Evolutionary conservation across 2,329 filamentous ascomycete genomes (phyloP), one percentile per base, ranked within the genome.

Genomic region (Aphanocladium album): DNA sequence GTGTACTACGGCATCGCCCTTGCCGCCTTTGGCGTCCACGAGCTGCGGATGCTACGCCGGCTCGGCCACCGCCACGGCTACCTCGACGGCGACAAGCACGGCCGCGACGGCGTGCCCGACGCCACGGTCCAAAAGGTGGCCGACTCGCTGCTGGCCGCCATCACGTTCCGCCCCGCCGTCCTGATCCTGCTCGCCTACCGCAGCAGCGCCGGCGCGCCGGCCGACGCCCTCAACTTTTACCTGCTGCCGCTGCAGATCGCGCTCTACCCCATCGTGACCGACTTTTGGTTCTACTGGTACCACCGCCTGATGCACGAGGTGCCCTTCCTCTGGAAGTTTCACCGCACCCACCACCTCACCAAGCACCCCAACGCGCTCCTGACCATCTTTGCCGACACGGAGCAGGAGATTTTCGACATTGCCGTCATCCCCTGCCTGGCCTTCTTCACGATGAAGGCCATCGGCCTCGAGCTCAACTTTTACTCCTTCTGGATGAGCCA

Each of bases 401-500:
- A 75, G 57, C 77, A 79, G 59, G 76, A 78, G 51, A 64, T 77
- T 8, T 73, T 77, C 58, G 76, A 79, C 57, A 75, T 78, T 35
- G 71, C 69, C 12, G 73, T 71, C 25, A 72, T 79, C 11, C 76
- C 76, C 0, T 61, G 76, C 19, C 64, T 77, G 54, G 71, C 76
- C 1, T 78, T 71, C 61, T 67, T 67, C 41, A 72, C 69, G 1
- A 58, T 78, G 39, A 73, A 70, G 57, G n/a, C 57, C 2, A 9
- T 69, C 37, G 74, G 76, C 0, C 37, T 78, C 7, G 76, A 75
- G 0, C 74, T 79, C 71, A 74, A 73, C 3, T 79, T 80, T 64
- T 78, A 79, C 50, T 75, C 78, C 35, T 77, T 74, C 74, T 79
- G 76, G 76, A 63, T 79, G 17, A 79, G 76, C 64, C 73, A 78